Evolutionary conservation across 2,329 filamentous ascomycete species (phyloP).

Genomic region (Amphichorda felina): DNA sequence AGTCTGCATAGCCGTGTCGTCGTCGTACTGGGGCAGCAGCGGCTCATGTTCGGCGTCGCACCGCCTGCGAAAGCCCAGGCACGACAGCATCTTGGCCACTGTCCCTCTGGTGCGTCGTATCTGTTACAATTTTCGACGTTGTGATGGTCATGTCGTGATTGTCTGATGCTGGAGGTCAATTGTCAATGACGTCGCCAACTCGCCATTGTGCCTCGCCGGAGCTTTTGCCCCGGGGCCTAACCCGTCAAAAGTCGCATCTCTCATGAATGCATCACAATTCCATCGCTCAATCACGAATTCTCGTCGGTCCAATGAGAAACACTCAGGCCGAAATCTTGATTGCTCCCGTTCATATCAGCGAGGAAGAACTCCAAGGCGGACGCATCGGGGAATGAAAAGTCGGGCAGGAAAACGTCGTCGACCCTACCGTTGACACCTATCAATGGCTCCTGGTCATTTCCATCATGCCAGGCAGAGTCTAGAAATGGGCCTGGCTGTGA

Average conservation of each 20-base stretch:
- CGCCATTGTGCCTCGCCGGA: too few relatives aligned
- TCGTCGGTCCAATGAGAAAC: too few relatives aligned
- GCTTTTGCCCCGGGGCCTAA: too few relatives aligned
- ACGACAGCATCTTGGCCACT: conserved; percentile 34
- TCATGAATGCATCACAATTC: too few relatives aligned
- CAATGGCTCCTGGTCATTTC: not conserved
- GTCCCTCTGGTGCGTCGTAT: too few relatives aligned
- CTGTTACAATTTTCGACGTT: too few relatives aligned
- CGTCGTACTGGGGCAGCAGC: conserved; percentile 69
- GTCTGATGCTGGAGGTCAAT: too few relatives aligned
- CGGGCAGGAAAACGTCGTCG: conserved; percentile 6
- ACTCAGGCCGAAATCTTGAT: not conserved
- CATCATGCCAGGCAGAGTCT: not conserved
- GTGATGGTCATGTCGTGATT: too few relatives aligned
- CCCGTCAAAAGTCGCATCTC: too few relatives aligned
- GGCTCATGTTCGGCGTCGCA: conserved; percentile 57
- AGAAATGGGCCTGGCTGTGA: not conserved
- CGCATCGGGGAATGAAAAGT: conserved; percentile 13
- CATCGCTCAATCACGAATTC: not conserved
- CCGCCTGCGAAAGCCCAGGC: conserved; percentile 42
- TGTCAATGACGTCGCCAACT: too few relatives aligned
- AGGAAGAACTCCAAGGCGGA: conserved; percentile 17
- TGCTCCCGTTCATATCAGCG: conserved; percentile 12
- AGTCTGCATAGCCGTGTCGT: conserved; percentile 69
- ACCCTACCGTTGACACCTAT: not conserved